These are phyloP conservation scores for Penicillium bialowiezense DNA, from an alignment of 495 filamentous ascomycete species.

Conservation along the genomic window DNA sequence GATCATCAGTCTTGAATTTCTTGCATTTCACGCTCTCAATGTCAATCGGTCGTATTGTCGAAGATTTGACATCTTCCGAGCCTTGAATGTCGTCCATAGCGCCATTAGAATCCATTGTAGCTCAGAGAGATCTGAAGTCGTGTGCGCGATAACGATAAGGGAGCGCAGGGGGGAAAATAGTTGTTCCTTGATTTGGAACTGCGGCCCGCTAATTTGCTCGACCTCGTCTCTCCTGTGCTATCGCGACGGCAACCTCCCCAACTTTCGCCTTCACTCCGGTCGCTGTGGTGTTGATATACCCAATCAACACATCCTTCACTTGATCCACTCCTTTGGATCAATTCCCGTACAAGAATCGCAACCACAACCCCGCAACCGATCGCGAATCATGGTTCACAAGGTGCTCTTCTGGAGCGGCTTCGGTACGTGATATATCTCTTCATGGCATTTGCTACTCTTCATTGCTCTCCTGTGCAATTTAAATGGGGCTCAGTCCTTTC, in stretches of 20 bases:
- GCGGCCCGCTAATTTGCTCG: slow-evolving; percentile 42
- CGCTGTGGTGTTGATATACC: slow-evolving; percentile 15
- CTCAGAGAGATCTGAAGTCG: slow-evolving; percentile 14
- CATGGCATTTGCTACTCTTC: background rate
- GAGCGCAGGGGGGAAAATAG: slow-evolving; percentile 13
- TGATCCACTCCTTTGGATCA: slow-evolving; percentile 5
- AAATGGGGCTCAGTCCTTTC: background rate
- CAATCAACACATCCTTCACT: slow-evolving; percentile 6
- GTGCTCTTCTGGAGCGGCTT: slow-evolving; percentile 96
- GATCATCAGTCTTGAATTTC: slow-evolving; percentile 80
- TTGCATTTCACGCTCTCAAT: slow-evolving; percentile 48
- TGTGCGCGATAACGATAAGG: slow-evolving; percentile 30
- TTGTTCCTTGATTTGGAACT: slow-evolving; percentile 41
- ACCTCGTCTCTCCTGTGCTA: slow-evolving; percentile 29
- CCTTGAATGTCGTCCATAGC: slow-evolving; percentile 45
- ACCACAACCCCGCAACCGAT: slow-evolving; percentile 18
- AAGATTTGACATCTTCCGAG: slow-evolving; percentile 26
- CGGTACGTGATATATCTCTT: slow-evolving; percentile 58
- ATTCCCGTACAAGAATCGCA: slow-evolving; percentile 5
- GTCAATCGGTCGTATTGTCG: slow-evolving; percentile 29
- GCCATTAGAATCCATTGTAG: slow-evolving; percentile 12
- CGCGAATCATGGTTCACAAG: slow-evolving; percentile 63
- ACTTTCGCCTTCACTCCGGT: slow-evolving; percentile 17
- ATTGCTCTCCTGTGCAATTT: background rate
- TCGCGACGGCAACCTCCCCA: slow-evolving; percentile 18